Conservation (phyloP, 345 rosid genomes). For the Aethionema arabicum region DNA sequence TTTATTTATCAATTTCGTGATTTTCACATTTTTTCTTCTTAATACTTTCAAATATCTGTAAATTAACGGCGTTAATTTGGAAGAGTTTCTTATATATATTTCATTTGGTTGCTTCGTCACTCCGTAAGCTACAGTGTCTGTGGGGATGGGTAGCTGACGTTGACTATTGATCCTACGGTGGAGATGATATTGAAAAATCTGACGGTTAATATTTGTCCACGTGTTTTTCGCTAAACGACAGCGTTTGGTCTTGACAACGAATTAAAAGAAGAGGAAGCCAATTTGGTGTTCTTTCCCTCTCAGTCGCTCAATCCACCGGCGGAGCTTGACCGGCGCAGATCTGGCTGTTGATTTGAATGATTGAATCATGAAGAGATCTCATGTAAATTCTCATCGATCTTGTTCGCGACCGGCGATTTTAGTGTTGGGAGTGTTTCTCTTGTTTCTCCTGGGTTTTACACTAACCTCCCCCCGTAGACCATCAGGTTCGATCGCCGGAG, state of each 20-base stretch:
- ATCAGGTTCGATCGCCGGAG: conserved; percentile 29
- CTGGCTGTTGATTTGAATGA: neutral
- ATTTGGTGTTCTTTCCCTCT: conserved; percentile 29
- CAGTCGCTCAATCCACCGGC: conserved; percentile 31
- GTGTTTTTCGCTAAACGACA: neutral
- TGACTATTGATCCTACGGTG: conserved; percentile 31
- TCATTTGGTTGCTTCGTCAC: conserved; percentile 28
- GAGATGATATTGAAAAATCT: neutral
- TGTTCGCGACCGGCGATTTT: conserved; percentile 46
- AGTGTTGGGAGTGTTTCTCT: conserved; percentile 39
- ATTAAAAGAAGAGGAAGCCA: neutral
- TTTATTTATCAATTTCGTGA: conserved; percentile 12
- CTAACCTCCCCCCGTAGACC: conserved; percentile 38
- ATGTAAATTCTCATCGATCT: conserved; percentile 42
- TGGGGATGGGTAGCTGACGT: conserved; percentile 27
- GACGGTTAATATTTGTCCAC: neutral
- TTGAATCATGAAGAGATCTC: conserved; percentile 55
- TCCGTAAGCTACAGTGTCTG: conserved; percentile 27
- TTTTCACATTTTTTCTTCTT: neutral
- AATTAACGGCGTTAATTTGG: conserved; percentile 16
- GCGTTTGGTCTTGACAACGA: neutral
- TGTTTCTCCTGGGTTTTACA: conserved; percentile 43
- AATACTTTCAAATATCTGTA: conserved; percentile 7
- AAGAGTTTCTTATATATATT: neutral
- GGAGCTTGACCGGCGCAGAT: conserved; percentile 24